phyloP scores from a whole-genome alignment of 305 asterid species.

The Ajuga reptans region DNA sequence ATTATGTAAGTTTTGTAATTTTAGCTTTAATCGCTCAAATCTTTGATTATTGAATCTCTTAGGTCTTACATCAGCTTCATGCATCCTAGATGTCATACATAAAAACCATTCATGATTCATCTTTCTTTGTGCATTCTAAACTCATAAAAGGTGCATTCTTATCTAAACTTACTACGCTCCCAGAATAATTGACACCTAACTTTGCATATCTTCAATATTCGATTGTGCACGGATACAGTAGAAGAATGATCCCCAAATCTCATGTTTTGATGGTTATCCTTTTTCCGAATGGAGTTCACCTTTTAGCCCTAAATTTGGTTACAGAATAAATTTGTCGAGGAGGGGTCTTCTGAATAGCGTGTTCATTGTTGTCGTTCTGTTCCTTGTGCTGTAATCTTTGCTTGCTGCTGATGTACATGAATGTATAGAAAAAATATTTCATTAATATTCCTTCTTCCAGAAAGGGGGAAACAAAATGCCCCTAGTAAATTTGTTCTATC shows the following conservation, averaged over 20 bases:
- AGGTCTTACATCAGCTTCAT: background rate
- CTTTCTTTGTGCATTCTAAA: background rate
- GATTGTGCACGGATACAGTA: background rate
- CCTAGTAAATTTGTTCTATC: background rate
- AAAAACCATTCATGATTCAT: background rate
- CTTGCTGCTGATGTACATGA: conserved; percentile 5
- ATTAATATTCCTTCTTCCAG: background rate
- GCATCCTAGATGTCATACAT: background rate
- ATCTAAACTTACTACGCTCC: background rate
- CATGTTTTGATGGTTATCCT: background rate
- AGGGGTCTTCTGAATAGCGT: background rate
- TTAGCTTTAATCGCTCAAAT: background rate
- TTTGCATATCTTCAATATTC: background rate
- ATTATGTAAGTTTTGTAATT: conserved; percentile 14
- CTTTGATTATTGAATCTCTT: background rate
- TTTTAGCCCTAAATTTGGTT: background rate
- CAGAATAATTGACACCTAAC: background rate
- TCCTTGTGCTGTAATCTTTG: background rate
- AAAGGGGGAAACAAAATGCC: background rate
- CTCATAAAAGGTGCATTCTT: background rate
- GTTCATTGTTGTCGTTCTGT: background rate
- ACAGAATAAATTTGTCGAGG: background rate
- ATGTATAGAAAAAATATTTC: conserved; percentile 1
- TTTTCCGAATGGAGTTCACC: background rate
- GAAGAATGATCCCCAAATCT: background rate